Evolutionary conservation across 768 basidiomycete genomes (phyloP).

Genomic region (Cubamyces lactineus): DNA sequence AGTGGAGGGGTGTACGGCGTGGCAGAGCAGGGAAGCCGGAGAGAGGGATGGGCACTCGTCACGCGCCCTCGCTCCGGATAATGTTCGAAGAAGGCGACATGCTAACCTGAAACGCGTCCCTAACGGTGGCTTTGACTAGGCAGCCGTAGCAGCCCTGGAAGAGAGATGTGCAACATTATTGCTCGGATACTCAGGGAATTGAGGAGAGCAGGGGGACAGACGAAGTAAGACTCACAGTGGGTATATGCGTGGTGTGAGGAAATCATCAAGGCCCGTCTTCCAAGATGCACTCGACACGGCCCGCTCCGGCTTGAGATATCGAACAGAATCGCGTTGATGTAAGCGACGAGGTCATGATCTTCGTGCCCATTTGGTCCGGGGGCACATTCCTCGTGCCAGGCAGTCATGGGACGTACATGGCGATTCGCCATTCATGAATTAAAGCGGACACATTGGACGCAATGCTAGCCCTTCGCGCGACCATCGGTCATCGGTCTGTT

Average conservation of each 20-base stretch:
- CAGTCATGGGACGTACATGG: slow-evolving; percentile 5
- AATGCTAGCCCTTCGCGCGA: slow-evolving; percentile 9
- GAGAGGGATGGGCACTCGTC: background rate
- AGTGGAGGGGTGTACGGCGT: background rate
- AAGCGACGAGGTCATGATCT: background rate
- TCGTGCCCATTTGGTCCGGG: background rate
- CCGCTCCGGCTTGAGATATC: no score
- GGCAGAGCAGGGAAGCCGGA: background rate
- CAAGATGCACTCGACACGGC: background rate
- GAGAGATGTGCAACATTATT: no score
- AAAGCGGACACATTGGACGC: background rate
- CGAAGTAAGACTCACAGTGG: no score
- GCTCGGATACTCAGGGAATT: no score
- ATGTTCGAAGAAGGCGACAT: slow-evolving; percentile 2
- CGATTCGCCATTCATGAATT: background rate
- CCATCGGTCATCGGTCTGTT: background rate
- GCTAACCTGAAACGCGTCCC: background rate
- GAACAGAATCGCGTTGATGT: background rate
- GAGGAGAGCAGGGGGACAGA: no score
- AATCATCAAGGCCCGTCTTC: no score
- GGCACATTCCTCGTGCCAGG: background rate
- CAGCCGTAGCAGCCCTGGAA: no score
- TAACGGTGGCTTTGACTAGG: no score
- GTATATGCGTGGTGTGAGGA: no score
- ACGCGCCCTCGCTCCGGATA: slow-evolving; percentile 9